Evolutionary conservation across 164 flowering plant genomes (phyloP).

Genomic region (Malania oleifera): DNA sequence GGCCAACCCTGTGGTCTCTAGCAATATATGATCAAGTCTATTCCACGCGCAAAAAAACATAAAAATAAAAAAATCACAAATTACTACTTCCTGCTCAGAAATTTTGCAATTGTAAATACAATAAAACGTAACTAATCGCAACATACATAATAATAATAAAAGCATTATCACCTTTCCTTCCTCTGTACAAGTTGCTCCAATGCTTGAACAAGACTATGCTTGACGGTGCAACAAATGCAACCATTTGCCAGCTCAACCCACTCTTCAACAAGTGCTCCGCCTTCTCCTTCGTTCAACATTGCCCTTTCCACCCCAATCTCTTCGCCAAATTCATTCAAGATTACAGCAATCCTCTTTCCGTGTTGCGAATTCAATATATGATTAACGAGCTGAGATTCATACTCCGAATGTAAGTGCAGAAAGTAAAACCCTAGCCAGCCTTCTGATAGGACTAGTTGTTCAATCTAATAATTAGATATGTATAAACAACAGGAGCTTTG

Average conservation of each 20-base stretch:
- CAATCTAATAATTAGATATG: too few relatives aligned
- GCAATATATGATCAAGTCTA: conserved; percentile 88
- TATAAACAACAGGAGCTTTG: too few relatives aligned
- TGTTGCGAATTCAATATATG: conserved; percentile 72
- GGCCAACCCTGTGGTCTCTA: conserved; percentile 94
- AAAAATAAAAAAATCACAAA: conserved; percentile 7
- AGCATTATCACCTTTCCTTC: conserved; percentile 60
- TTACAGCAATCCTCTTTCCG: conserved; percentile 92
- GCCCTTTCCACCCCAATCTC: conserved; percentile 97
- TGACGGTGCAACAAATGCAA: conserved; percentile 95
- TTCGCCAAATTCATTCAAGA: conserved; percentile 94
- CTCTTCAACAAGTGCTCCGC: conserved; percentile 84
- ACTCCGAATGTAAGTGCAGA: too few relatives aligned
- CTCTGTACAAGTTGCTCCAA: conserved; percentile 85
- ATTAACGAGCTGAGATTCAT: conserved; percentile 61
- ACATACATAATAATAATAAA: too few relatives aligned
- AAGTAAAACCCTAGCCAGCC: too few relatives aligned
- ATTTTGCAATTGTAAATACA: neutral
- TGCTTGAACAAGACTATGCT: conserved; percentile 95
- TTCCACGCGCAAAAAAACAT: conserved; percentile 15
- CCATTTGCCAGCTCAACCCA: conserved; percentile 99
- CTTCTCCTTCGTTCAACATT: conserved; percentile 93
- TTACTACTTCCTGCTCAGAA: neutral
- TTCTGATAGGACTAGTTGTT: too few relatives aligned
- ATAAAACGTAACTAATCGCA: too few relatives aligned